phyloP scores from a whole-genome alignment of 2,329 filamentous ascomycete genomes.

The Ustulina deusta region DNA sequence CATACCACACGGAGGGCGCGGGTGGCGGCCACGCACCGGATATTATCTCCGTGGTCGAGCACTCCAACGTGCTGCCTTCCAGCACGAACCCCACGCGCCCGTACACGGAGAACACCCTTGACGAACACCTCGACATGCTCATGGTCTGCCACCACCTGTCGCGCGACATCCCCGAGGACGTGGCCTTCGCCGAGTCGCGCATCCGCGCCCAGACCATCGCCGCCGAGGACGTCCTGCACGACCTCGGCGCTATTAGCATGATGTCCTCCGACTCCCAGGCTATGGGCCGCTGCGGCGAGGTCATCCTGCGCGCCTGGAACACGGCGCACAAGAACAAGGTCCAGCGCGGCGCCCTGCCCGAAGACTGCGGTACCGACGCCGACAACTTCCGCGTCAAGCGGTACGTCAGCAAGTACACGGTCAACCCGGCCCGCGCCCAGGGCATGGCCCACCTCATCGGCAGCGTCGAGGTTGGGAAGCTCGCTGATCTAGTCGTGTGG shows the following conservation, averaged over 20 bases:
- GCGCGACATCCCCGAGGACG: slow-evolving; percentile 93
- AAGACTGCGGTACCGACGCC: slow-evolving; percentile 82
- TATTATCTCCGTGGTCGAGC: slow-evolving; percentile 93
- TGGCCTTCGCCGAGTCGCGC: slow-evolving; percentile 93
- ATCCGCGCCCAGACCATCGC: slow-evolving; percentile 97
- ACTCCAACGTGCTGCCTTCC: slow-evolving; percentile 86
- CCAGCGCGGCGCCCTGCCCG: slow-evolving; percentile 79
- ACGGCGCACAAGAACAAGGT: slow-evolving; percentile 97
- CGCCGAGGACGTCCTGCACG: slow-evolving; percentile 94
- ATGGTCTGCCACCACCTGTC: slow-evolving; percentile 98
- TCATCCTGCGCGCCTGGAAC: slow-evolving; percentile 93
- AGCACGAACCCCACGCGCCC: slow-evolving; percentile 94
- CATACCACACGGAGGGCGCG: slow-evolving; percentile 96
- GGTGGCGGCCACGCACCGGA: slow-evolving; percentile 95
- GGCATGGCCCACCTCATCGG: slow-evolving; percentile 90
- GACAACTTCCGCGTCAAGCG: slow-evolving; percentile 94
- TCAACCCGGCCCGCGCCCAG: slow-evolving; percentile 92
- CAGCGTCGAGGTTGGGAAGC: slow-evolving; percentile 87
- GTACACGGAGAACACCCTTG: slow-evolving; percentile 90
- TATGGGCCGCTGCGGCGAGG: slow-evolving; percentile 96
- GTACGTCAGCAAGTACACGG: slow-evolving; percentile 95
- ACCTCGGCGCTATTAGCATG: slow-evolving; percentile 96
- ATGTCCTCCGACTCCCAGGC: slow-evolving; percentile 96
- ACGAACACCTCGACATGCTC: slow-evolving; percentile 97
- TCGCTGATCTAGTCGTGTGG: slow-evolving; percentile 92